These are phyloP conservation scores for Fusarium buharicum DNA, from an alignment of 2,329 filamentous ascomycete genomes.

Conservation along the genomic window DNA sequence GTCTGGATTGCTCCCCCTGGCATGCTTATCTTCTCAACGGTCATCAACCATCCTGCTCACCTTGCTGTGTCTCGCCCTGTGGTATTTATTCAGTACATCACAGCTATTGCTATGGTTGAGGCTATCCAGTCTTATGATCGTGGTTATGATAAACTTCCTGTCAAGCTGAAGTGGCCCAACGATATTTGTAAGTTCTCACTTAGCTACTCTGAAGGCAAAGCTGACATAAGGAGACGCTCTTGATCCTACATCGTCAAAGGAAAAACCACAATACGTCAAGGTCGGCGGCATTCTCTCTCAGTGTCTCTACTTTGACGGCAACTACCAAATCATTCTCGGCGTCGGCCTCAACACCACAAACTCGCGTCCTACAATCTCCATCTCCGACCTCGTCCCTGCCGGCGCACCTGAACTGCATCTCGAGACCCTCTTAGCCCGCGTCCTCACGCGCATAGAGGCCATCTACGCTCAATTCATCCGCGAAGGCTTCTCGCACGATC, in stretches of 20 bases:
- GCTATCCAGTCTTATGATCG: constrained; percentile 82
- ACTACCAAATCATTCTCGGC: constrained; percentile 87
- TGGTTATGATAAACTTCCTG: constrained; percentile 78
- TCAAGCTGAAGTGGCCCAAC: constrained; percentile 97
- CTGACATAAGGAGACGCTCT: constrained; percentile 63
- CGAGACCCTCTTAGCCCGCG: constrained; percentile 83
- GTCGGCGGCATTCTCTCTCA: constrained; percentile 95
- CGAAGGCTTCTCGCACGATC: constrained; percentile 75
- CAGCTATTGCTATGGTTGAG: constrained; percentile 85
- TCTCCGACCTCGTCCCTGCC: constrained; percentile 75
- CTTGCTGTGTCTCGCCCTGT: constrained; percentile 79
- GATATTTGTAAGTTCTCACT: constrained; percentile 74
- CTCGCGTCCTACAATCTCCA: constrained; percentile 83
- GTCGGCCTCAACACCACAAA: constrained; percentile 90
- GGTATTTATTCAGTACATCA: constrained; percentile 93
- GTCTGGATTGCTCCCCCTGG: constrained; percentile 95
- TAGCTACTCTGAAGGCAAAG: rapidly evolving
- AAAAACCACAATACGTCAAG: constrained; percentile 75
- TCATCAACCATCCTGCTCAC: constrained; percentile 83
- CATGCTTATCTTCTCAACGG: constrained; percentile 85
- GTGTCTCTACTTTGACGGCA: constrained; percentile 78
- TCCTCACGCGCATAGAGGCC: constrained; percentile 80
- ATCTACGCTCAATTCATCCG: constrained; percentile 80
- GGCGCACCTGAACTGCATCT: constrained; percentile 68
- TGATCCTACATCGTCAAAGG: constrained; percentile 66